These are phyloP conservation scores for Wickerhamomyces alni DNA, from an alignment of 805 yeast species.

Conservation along the genomic window DNA sequence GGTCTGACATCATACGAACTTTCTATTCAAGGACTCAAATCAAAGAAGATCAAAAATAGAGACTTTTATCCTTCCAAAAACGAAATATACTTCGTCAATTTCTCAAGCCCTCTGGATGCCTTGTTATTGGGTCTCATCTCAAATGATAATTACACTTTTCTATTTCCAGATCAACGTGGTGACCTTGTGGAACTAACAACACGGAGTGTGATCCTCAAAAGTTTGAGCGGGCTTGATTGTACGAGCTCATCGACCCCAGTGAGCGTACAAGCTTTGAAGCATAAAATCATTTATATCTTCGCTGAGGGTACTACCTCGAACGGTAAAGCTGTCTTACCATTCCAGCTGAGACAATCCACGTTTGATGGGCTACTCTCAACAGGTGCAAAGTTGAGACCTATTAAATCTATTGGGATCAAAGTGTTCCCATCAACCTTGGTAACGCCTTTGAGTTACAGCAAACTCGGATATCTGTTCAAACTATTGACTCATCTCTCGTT, in stretches of 20 bases:
- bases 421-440: conserved; percentile 23
- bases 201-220: conserved; percentile 25
- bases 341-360: conserved; percentile 27
- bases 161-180: conserved; percentile 32
- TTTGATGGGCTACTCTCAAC: conserved; percentile 15
- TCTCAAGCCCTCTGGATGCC: conserved; percentile 41
- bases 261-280: conserved; percentile 20
- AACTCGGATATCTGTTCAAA: conserved; percentile 14
- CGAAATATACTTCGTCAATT: conserved; percentile 42
- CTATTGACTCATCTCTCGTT: conserved; percentile 16
- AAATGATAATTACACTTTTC: conserved; percentile 21
- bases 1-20: conserved; percentile 15
- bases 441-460: conserved; percentile 24
- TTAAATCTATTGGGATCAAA: conserved; percentile 24
- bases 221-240: conserved; percentile 13
- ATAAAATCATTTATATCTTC: conserved; percentile 49
- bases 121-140: conserved; percentile 28
- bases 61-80: conserved; percentile 30
- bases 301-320: conserved; percentile 85
- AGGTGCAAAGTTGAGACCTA: conserved; percentile 4
- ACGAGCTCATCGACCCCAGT: conserved; percentile 5
- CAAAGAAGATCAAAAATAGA: conserved; percentile 5
- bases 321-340: conserved; percentile 67
- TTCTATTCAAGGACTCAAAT: conserved; percentile 17
- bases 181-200: conserved; percentile 22